Evolutionary conservation across 2,329 filamentous ascomycete genomes (phyloP), one percentile per base, ranked within the genome.

Genomic region (Aureobasidium uvarum): DNA sequence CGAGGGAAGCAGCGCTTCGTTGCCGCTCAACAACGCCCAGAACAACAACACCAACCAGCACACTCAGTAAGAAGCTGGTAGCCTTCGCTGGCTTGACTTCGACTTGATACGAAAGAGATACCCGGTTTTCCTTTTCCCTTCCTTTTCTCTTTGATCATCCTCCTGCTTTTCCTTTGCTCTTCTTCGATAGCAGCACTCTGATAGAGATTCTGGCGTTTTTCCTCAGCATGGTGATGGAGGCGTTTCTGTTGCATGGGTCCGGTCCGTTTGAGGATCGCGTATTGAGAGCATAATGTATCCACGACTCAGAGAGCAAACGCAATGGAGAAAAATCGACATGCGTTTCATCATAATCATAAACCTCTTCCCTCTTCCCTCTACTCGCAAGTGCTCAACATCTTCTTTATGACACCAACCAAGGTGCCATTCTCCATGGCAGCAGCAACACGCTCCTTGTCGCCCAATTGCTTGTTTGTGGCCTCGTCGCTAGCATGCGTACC

Each of bases 401-500:
- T 96, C 75, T 91, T 87, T 69, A 99, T 83, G 38, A 97, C 91
- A 46, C 88, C 88, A 82, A 91, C 92, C 67, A 99, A 80, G 1
- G 91, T 96, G 65, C 91, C 90, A 75, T 99, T 99, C 78, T 98
- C 95, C 71, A 97, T 81, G 7, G 95, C 95, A 11, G 95, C 95
- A 1, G 94, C 93, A 51, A 99, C 95, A 67, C 95, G 84, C 80
- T 99, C 95, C 81, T 98, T 99, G 79, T 99, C 95, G 39, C 88
- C 91, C 50, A 99, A 81, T 78, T 99, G 95, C 82, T 97, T 97
- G 80, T 96, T 97, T 62, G 97, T 92, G 76, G 96, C 92, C 68
- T 96, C 92, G 52, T 92, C 94, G 67, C 96, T 96, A 69, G 87
- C 91, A 76, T 98, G 95, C n/a, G 92, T 95, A 68, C 93, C 94